Base-by-base conservation (phyloP, 179 eudicot genomes). In the Spergularia azorica region DNA sequence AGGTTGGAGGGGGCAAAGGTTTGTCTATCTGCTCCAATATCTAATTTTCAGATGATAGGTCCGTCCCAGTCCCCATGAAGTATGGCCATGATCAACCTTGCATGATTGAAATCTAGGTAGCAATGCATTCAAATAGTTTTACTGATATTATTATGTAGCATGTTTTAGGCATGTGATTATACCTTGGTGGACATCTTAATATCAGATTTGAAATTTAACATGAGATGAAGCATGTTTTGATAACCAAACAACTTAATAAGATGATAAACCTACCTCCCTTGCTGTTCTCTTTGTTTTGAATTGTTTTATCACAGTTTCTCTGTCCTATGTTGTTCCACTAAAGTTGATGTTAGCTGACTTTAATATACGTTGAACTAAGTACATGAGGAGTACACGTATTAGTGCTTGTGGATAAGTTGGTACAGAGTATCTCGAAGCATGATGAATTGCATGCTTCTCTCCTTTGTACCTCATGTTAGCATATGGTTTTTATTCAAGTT, bases 1-100 rank as follows among this genome's bases (percentile, higher is more conserved):
- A 85, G 99, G 99, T 61, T 95, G 99, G 99, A 95, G 89, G 84
- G 96, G 98, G 68, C 99, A 88, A 79, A 95, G 99, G 99, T 95
- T 70, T 76, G 90, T 61, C 73, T 69, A 58, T 55, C 51, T 46
- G 17, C 51, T 48, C 52, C 59, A n/a, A 11, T 21, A 57, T 14
- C 36, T 8, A 13, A 51, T 70, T 73, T 58, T 68, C 63, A 16
- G 55, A 50, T 54, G 17, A 50, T 46, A 54, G 13, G 0, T 62
- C 21, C 57, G 46, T 73, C 39, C 52, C 70, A 20, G 62, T 71
- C 17, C 39, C 56, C 46, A 9, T 41, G 36, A 52, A 66, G 16
- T 6, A 58, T 58, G 21, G 61, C n/a, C 63, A 39, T 48, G 67
- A 59, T 62, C 16, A 21, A 32, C n/a, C 62, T 59, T 72, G 77